Evolutionary conservation across 805 yeast species (phyloP), one percentile per base, ranked within the genome.

Genomic region (Pichia kluyveri): DNA sequence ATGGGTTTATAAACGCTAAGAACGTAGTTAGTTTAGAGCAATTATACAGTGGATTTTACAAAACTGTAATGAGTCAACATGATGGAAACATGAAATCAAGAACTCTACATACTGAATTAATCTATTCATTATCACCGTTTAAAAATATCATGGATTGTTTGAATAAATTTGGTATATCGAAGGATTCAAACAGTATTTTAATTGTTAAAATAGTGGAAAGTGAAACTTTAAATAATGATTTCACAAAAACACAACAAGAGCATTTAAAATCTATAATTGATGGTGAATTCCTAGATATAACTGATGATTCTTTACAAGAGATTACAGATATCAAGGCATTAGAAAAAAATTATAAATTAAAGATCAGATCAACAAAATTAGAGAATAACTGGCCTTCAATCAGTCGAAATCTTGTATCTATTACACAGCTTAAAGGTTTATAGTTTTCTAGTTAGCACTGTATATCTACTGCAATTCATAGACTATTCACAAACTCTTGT

Each of bases 141-240:
- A 81, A 79, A 55, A 85, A 83, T 59, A 81, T 83, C 38, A 73
- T 77, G 69, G 93, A 86, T 50, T 82, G 88, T 1, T 69, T 86
- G 52, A 77, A 73, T 53, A 71, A 76, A 55, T 84, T 85, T 65
- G 96, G 96, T 11, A 71, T 86, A 17, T 76, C 79, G 45, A 75
- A 72, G 32, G 66, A 68, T 4, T 63, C 78, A 3, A 58, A 58
- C 0, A 67, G 69, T 27, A 48, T 85, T 8, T 58, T 83, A 5
- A 78, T 74, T 11, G 59, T 84, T n/a, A 77, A 77, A 51, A 69
- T 83, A 2, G 40, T 68, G 27, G 62, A 63, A 12, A 44, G 54
- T 31, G 47, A 48, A 5, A 55, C 54, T 2, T 36, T 39, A 9
- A 1, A 15, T 31, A 2, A 60, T 53, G n/a, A 52, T 51, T 31